Percentiles rank a stretch among this genome's conserved stretches.
These are phyloP conservation scores for Cutaneotrichosporon spelunceum DNA, from an alignment of 1,284 basidiomycete genomes.

Conservation along the genomic window DNA sequence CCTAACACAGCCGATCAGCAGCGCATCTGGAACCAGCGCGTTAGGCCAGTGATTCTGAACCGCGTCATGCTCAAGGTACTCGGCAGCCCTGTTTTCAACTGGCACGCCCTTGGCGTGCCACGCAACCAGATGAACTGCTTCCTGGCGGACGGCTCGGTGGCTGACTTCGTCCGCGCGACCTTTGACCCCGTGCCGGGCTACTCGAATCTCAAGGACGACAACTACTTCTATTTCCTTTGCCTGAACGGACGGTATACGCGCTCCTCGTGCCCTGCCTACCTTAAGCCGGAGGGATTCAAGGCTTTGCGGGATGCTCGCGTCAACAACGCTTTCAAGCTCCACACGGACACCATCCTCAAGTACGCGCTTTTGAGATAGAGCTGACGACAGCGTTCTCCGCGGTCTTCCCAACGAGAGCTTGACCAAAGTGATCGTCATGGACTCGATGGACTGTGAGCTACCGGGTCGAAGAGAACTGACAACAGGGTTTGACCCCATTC, in stretches of 20 bases:
- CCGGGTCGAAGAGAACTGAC: not conserved
- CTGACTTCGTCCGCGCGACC: conserved; percentile 62
- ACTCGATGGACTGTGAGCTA: conserved; percentile 64
- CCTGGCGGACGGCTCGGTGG: conserved; percentile 62
- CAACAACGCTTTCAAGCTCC: conserved; percentile 65
- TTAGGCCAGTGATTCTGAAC: conserved; percentile 67
- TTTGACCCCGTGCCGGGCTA: conserved; percentile 62
- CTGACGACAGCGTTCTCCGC: conserved; percentile 57
- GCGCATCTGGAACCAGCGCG: conserved; percentile 61
- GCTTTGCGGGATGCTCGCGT: conserved; percentile 58
- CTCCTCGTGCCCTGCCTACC: conserved; percentile 68
- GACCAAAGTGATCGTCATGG: conserved; percentile 72
- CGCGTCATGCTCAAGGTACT: conserved; percentile 62
- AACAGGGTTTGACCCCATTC: conserved; percentile 61
- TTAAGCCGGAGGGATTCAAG: conserved; percentile 66
- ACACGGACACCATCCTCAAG: conserved; percentile 75
- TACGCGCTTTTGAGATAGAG: not conserved
- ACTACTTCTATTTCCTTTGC: conserved; percentile 68
- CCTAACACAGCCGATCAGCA: conserved; percentile 62
- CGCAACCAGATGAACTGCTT: conserved; percentile 70
- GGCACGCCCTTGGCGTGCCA: conserved; percentile 79
- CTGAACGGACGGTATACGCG: conserved; percentile 65
- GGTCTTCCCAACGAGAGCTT: conserved; percentile 59
- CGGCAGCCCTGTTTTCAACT: conserved; percentile 66
- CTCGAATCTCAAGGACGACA: conserved; percentile 59